Evolutionary conservation across 805 yeast species (phyloP).

Genomic region (Pichia phayaonensis): DNA sequence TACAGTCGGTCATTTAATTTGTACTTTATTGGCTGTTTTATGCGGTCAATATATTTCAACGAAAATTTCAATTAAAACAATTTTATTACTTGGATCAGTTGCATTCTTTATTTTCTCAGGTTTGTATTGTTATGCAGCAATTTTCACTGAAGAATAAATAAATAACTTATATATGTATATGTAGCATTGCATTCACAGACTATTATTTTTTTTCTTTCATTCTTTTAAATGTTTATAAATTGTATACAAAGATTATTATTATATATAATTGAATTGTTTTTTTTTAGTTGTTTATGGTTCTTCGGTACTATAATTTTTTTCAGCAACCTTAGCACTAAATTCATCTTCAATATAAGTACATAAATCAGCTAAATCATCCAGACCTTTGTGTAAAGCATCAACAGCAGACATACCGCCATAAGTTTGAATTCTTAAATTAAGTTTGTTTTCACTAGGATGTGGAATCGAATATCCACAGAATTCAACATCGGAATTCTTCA

Average conservation of each 20-base stretch:
- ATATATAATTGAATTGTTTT: not conserved
- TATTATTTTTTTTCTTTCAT: no score
- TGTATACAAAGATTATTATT: no score
- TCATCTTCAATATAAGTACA: conserved; percentile 79
- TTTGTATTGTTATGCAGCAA: conserved; percentile 68
- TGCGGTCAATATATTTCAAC: conserved; percentile 91
- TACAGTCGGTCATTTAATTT: conserved; percentile 77
- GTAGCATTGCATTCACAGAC: not conserved
- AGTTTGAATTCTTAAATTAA: conserved; percentile 91
- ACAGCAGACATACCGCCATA: conserved; percentile 80
- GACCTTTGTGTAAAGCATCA: conserved; percentile 88
- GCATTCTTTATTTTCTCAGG: conserved; percentile 82
- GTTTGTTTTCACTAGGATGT: conserved; percentile 88
- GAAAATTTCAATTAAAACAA: conserved; percentile 82
- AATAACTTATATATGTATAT: no score
- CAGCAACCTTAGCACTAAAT: conserved; percentile 49
- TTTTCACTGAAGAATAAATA: not conserved
- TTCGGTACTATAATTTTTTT: conserved; percentile 41
- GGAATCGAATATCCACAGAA: conserved; percentile 98
- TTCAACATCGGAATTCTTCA: conserved; percentile 97
- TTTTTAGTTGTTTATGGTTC: conserved; percentile 33
- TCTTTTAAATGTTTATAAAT: not conserved
- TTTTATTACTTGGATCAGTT: conserved; percentile 82
- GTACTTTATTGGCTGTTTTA: conserved; percentile 81
- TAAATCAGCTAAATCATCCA: conserved; percentile 73